A percentile compares a stretch with the other conserved stretches of the same genome.
phyloP scores from a whole-genome alignment of 495 filamentous ascomycete species.

The Penicillium tannophilum region DNA sequence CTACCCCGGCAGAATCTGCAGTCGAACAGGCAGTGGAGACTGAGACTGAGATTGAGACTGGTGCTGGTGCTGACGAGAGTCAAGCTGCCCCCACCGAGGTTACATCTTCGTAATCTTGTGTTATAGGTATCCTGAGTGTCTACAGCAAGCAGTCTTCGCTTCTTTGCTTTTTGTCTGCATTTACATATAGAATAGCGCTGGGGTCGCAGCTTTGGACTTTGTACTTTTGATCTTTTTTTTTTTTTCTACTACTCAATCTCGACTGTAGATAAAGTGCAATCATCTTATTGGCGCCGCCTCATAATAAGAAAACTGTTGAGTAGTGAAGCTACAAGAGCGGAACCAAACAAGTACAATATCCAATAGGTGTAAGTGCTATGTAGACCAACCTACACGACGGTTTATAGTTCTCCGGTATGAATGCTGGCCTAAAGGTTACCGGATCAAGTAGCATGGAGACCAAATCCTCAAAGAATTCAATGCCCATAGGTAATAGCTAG shows the following conservation, averaged over 20 bases:
- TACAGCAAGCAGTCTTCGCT: not conserved
- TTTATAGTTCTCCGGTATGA: not conserved
- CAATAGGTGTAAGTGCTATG: not conserved
- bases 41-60: not conserved
- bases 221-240: constrained; percentile 11
- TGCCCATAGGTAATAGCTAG: not conserved
- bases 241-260: constrained; percentile 7
- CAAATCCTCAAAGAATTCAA: not conserved
- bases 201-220: constrained; percentile 12
- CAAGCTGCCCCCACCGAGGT: constrained; percentile 7
- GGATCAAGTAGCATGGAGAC: not conserved
- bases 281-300: constrained; percentile 7
- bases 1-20: constrained; percentile 4
- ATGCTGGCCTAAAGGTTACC: not conserved
- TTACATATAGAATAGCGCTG: constrained; percentile 25
- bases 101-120: constrained; percentile 5
- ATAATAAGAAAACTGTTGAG: constrained; percentile 11
- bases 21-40: constrained; percentile 2
- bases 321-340: not conserved
- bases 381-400: not conserved
- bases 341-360: not conserved
- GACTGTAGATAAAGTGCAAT: constrained; percentile 28
- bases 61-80: constrained; percentile 1
- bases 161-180: constrained; percentile 15
- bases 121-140: not conserved